A percentile compares a stretch with the other conserved stretches of the same genome.
phyloP scores from a whole-genome alignment of 1,284 basidiomycete genomes.

The Ganoderma boninense region DNA sequence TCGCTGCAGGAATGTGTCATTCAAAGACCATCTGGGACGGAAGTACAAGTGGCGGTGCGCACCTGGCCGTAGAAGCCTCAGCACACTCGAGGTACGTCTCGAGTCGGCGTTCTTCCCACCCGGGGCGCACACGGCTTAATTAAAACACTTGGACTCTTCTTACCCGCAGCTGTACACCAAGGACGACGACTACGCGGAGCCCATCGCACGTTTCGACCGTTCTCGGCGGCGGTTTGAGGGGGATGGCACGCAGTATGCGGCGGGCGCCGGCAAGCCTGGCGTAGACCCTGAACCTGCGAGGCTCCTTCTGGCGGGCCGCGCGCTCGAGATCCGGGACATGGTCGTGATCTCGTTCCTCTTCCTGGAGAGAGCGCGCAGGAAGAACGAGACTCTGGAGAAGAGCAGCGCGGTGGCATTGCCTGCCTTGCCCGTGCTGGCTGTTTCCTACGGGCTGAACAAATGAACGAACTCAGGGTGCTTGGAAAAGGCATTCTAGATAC shows the following conservation, averaged over 20 bases:
- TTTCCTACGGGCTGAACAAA: not conserved
- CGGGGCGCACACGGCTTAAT: conserved; percentile 1
- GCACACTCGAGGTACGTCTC: not conserved
- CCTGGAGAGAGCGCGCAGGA: conserved; percentile 40
- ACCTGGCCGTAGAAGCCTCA: not conserved
- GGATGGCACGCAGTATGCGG: not conserved
- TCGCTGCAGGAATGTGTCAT: not conserved
- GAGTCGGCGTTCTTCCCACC: not conserved
- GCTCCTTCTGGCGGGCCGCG: conserved; percentile 43
- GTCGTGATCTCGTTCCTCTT: conserved; percentile 51
- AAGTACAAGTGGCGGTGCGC: conserved; percentile 48
- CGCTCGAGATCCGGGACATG: conserved; percentile 45
- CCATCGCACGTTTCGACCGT: not conserved
- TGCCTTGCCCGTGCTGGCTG: not conserved
- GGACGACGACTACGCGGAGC: conserved; percentile 3
- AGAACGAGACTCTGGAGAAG: not conserved
- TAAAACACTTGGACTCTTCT: not conserved
- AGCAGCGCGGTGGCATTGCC: not conserved
- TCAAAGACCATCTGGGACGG: conserved; percentile 45
- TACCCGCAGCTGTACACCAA: conserved; percentile 3
- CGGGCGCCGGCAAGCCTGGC: not conserved
- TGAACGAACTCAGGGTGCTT: not conserved
- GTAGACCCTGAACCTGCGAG: conserved; percentile 28
- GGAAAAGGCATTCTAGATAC: not conserved
- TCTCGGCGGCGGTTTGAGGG: not conserved